Conservation (phyloP, 345 rosid genomes). For the Eucalyptus leucophloia region DNA sequence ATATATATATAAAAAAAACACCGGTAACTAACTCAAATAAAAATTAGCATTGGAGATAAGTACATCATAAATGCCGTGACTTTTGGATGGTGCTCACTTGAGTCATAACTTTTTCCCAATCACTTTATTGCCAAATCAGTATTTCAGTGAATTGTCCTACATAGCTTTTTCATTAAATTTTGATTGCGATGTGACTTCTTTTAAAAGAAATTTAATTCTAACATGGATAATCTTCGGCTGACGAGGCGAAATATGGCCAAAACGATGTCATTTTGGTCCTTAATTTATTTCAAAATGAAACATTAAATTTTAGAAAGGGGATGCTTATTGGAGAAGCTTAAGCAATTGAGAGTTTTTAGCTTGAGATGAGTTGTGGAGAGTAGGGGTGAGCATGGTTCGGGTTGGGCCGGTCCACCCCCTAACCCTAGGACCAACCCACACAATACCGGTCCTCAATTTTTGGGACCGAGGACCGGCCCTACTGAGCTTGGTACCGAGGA, state of each 20-base stretch:
- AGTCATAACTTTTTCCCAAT: background rate
- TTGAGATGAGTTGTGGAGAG: background rate
- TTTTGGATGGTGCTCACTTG: background rate
- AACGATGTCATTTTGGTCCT: background rate
- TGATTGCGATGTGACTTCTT: background rate
- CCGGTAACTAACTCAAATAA: background rate
- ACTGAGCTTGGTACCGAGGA: too few species aligned
- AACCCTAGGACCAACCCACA: too few species aligned
- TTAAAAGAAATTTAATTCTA: background rate
- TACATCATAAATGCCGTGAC: too few species aligned
- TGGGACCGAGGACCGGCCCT: too few species aligned
- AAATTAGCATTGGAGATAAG: too few species aligned
- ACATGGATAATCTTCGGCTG: background rate
- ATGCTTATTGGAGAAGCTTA: background rate
- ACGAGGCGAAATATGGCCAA: background rate
- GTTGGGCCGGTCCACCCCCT: too few species aligned
- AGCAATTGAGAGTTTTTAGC: background rate
- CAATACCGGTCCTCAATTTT: too few species aligned
- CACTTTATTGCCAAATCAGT: background rate
- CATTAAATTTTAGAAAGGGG: background rate
- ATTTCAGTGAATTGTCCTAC: background rate
- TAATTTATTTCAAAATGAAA: background rate
- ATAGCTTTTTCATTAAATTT: too few species aligned
- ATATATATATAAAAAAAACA: too few species aligned
- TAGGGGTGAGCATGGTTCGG: too few species aligned